Conservation (phyloP, 352 stramenopile genomes). For the Pythium volutum region DNA sequence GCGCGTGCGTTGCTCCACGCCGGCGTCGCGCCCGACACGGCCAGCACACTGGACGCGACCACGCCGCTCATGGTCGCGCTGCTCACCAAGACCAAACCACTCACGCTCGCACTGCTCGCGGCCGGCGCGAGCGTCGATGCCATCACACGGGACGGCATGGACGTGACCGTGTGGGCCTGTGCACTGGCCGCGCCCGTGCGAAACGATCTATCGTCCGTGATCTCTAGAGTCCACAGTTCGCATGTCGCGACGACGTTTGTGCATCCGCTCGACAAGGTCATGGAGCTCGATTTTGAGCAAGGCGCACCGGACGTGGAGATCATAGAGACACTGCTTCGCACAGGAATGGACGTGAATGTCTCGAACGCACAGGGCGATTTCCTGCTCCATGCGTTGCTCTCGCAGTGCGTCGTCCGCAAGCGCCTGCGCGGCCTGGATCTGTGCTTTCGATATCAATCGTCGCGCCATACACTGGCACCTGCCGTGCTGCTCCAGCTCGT, state of each 20-base stretch:
- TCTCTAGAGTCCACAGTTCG: slow-evolving; percentile 20
- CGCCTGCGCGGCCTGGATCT: slow-evolving; percentile 51
- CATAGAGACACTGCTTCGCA: slow-evolving; percentile 18
- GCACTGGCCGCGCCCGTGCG: slow-evolving; percentile 33
- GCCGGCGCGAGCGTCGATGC: slow-evolving; percentile 44
- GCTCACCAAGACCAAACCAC: slow-evolving; percentile 30
- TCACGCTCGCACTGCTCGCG: slow-evolving; percentile 27
- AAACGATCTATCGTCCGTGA: slow-evolving; percentile 11
- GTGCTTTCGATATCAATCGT: slow-evolving; percentile 56
- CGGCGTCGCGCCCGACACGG: slow-evolving; percentile 33
- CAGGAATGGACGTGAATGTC: slow-evolving; percentile 51
- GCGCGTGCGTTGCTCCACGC: slow-evolving; percentile 37
- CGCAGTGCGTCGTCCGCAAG: slow-evolving; percentile 41
- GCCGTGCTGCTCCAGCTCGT: slow-evolving; percentile 26
- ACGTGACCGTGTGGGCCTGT: slow-evolving; percentile 61
- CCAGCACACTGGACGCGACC: slow-evolving; percentile 28
- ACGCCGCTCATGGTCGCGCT: slow-evolving; percentile 65
- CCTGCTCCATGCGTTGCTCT: slow-evolving; percentile 59
- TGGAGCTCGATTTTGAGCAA: slow-evolving; percentile 37
- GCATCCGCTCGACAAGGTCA: slow-evolving; percentile 18
- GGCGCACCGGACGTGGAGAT: slow-evolving; percentile 37
- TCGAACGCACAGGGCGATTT: slow-evolving; percentile 62
- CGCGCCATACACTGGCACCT: slow-evolving; percentile 22
- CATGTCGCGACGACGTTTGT: slow-evolving; percentile 17
- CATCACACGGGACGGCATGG: slow-evolving; percentile 46